Percentiles rank a stretch among this genome's conserved stretches.
These are phyloP conservation scores for Smittium mucronatum DNA, from an alignment of 371 early-diverging fungal genomes.

Conservation along the genomic window DNA sequence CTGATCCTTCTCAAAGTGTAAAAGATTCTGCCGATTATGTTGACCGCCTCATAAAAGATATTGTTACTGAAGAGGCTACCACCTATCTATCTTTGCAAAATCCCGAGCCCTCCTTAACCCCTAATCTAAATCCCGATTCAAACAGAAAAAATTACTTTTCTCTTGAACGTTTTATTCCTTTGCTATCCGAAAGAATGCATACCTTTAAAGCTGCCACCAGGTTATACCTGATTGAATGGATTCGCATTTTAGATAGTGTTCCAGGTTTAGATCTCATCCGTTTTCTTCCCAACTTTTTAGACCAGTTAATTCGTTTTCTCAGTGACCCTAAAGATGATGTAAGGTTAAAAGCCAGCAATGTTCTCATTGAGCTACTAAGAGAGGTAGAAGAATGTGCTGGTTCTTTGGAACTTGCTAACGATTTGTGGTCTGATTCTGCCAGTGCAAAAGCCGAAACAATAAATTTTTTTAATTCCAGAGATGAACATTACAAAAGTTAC, in stretches of 20 bases:
- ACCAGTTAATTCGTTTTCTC: slow-evolving; percentile 69
- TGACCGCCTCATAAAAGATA: slow-evolving; percentile 81
- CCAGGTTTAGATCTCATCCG: slow-evolving; percentile 80
- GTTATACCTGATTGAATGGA: slow-evolving; percentile 86
- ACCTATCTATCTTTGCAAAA: slow-evolving; percentile 39
- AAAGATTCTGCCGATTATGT: slow-evolving; percentile 80
- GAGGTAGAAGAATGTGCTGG: slow-evolving; percentile 68
- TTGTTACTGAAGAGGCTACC: slow-evolving; percentile 73
- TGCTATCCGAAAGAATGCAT: slow-evolving; percentile 74
- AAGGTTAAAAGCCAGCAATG: slow-evolving; percentile 38
- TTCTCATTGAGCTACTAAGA: slow-evolving; percentile 34
- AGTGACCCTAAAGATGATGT: slow-evolving; percentile 79
- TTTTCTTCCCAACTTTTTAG: slow-evolving; percentile 76
- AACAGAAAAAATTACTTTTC: slow-evolving; percentile 40
- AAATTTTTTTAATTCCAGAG: slow-evolving; percentile 3
- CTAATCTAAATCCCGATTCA: neutral
- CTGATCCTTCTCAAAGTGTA: slow-evolving; percentile 72
- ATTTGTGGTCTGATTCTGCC: neutral
- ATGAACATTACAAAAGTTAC: slow-evolving; percentile 11
- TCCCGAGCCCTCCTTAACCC: neutral
- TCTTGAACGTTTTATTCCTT: slow-evolving; percentile 73
- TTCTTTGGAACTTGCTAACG: slow-evolving; percentile 35
- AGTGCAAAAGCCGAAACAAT: slow-evolving; percentile 7
- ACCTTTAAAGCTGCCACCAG: slow-evolving; percentile 71
- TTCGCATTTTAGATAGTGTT: slow-evolving; percentile 69